Evolutionary conservation across 176 grass and related monocot species (phyloP), one percentile per base, ranked within the genome.

Genomic region (Oryza coarctata): DNA sequence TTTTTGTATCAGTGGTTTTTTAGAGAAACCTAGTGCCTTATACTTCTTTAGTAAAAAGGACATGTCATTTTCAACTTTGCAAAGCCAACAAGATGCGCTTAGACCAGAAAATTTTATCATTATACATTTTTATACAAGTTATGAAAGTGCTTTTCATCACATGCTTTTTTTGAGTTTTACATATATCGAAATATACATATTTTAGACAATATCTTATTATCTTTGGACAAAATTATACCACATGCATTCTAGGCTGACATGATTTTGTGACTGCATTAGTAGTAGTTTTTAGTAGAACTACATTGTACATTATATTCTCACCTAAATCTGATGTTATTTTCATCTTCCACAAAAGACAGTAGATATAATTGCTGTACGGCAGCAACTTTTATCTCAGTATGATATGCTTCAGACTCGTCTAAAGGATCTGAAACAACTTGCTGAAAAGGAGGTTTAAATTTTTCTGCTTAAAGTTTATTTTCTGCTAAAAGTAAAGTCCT

Each of bases 381-480:
- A 98, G 82, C 91, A 90, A 77, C 96, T 98, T 90, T 87, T 98
- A 69, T 93, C 93, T 85, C 93, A 98, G 65, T 95, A 98, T 85
- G 95, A 98, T 65, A 80, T 91, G 71, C 90, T 98, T 81, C 93
- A 95, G 63, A 88, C 43, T 79, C 90, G 93, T 80, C 88, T 98
- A 25, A 93, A 90, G 82, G 92, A 95, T 84, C 79, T 93, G 74
- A 91, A 78, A 80, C 93, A 87, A 68, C 82, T 92, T 84, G 69
- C 89, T 77, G 85, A 90, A 87, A 98, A 88, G 38, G 93, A 95
- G 96, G 96, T 98, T 84, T 86, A 34, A 49, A 63, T 80, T 76
- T 85, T 66, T 68, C 33, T 75, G 38, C 35, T 33, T 43, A 28
- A 76, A 72, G 25, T 68, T 79, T 69, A 88, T 67, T 43, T 44